A percentile compares a stretch with the other conserved stretches of the same genome.
These are phyloP conservation scores for Posidonia oceanica DNA, from an alignment of 116 monocot genomes.

Conservation along the genomic window DNA sequence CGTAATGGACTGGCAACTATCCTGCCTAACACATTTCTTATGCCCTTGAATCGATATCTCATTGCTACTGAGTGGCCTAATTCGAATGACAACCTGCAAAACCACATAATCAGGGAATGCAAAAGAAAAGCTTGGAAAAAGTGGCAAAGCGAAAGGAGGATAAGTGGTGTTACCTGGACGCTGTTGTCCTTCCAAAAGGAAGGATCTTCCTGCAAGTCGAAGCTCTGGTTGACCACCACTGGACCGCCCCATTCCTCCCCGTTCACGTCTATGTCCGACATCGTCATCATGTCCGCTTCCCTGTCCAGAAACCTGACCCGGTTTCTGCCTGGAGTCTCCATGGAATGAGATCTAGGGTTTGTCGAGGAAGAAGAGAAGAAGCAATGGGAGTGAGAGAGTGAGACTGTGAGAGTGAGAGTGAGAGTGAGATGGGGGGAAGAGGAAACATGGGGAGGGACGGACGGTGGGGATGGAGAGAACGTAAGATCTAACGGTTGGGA, in stretches of 20 bases:
- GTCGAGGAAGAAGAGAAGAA: no score
- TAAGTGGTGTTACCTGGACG: constrained; percentile 47
- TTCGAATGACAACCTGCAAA: constrained; percentile 66
- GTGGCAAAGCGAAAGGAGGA: background rate
- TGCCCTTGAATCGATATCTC: constrained; percentile 85
- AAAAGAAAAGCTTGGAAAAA: background rate
- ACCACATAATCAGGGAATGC: background rate
- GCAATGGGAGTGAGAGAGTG: background rate
- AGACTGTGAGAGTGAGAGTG: background rate
- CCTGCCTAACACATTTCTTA: constrained; percentile 72
- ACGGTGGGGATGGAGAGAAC: background rate
- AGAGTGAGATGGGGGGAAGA: background rate
- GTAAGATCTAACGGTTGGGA: no score
- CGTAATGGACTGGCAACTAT: constrained; percentile 58
- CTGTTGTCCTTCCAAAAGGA: constrained; percentile 97
- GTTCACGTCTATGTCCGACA: background rate
- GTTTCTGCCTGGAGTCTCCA: background rate
- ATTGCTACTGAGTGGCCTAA: constrained; percentile 58
- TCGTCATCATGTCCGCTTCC: background rate
- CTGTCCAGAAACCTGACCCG: background rate
- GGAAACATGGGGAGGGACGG: background rate
- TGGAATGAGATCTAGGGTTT: constrained; percentile 4
- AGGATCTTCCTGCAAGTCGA: constrained; percentile 79
- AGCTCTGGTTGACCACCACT: constrained; percentile 11
- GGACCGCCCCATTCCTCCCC: background rate